Evolutionary conservation across 2,329 filamentous ascomycete species (phyloP), one percentile per base, ranked within the genome.

Genomic region (Sporothrix sp.): DNA sequence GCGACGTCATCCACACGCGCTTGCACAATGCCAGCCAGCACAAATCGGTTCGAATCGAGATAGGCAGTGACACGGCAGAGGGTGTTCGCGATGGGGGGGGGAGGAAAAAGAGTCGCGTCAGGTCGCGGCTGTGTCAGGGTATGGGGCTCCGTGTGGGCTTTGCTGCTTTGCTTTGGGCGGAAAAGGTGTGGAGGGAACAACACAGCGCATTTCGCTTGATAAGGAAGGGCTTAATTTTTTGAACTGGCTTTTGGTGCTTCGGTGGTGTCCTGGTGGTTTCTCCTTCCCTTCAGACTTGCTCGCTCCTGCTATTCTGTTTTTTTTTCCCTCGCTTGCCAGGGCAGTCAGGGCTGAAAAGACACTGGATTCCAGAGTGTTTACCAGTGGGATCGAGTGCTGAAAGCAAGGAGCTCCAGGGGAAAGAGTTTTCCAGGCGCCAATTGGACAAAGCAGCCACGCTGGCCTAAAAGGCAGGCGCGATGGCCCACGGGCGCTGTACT

Each of bases 21-120:
- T 16, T 21, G 33, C 32, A 47, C 21, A 30, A 47, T 27, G 44
- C 21, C 3, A 28, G 7, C 37, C 16, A 37, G 3, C 27, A 48
- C 64, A 57, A 57, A 61, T 59, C 57, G 51, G 53, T 60, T 63
- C 50, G 52, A 61, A 62, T 57, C 52, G 58, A 53, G 63, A 66
- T 65, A 60, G 67, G 66, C 62, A 73, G 70, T 70, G 64, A 68
- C 69, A 73, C 69, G 70, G 69, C 64, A 63, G 60, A 61, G 43
- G 60, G 61, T 63, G 63, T 66, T 68, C 66, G 67, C 67, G 68
- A 71, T 69, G 64, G 65, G 67, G 30, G 35, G 43, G 20, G 43
- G 42, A 28, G 40, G 25, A 25, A 45, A 38, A 16, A 37, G 43
- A 50, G 66, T 63, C 66, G 54, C 54, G 68, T 70, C 69, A 67